Evolutionary conservation across 495 filamentous ascomycete species (phyloP).

Genomic region (Neurospora discreta): DNA sequence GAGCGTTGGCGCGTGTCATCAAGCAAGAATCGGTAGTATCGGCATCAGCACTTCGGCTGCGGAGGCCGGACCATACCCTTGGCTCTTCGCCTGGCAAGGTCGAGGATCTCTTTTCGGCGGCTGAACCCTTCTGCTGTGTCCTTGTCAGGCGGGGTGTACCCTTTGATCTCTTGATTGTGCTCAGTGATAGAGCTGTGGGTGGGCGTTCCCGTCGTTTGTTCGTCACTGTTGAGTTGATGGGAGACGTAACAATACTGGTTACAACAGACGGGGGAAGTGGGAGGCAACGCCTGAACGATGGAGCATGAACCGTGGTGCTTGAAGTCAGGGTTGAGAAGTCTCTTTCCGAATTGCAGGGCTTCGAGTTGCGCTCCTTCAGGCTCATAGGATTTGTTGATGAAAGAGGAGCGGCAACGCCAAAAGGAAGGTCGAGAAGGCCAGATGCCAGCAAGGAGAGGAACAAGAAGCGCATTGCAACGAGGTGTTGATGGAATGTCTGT

Average conservation of each 20-base stretch:
- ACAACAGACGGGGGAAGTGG: not conserved
- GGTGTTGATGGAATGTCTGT: not conserved
- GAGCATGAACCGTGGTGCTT: not conserved
- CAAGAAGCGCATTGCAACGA: not conserved
- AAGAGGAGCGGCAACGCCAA: not conserved
- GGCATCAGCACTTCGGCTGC: not conserved
- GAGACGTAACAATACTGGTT: not conserved
- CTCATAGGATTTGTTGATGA: not conserved
- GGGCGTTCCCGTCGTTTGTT: not conserved
- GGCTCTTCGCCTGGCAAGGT: not conserved
- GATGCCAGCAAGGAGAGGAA: not conserved
- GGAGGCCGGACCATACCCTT: not conserved
- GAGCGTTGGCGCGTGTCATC: not conserved
- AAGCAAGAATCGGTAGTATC: not conserved
- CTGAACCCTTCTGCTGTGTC: not conserved
- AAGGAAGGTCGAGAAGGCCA: not conserved
- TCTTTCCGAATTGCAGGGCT: not conserved
- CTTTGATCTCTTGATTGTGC: not conserved
- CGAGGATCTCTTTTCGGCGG: not conserved
- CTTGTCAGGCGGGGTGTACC: not conserved
- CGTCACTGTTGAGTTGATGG: not conserved
- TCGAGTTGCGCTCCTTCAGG: not conserved
- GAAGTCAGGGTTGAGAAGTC: not conserved
- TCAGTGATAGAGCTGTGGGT: not conserved
- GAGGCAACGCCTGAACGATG: not conserved